Base-by-base conservation (phyloP, 2,329 filamentous ascomycete genomes). In the Exophiala lecanii-corni region DNA sequence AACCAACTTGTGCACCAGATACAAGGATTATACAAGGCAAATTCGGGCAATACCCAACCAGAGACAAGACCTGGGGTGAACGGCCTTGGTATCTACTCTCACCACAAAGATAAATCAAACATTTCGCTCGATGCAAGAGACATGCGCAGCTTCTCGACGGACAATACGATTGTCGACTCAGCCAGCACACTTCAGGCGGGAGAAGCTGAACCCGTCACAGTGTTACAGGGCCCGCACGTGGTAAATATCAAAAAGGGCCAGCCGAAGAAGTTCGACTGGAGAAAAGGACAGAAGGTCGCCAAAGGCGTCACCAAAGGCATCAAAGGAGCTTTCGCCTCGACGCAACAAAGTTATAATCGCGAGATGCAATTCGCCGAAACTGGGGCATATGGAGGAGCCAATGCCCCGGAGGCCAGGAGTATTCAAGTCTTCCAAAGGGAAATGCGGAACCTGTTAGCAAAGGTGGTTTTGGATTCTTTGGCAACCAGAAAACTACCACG, bases 261-360 rank as follows among this genome's bases (percentile, higher is more conserved):
- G 61, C 81, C 84, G 41, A 94, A 89, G 71, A 97, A 96, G 64
- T 96, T 96, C 69, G 95, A 95, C 69, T 97, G 92, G 89, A 95
- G 96, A 75, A 95, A 94, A 72, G 89, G 89, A 28, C 91, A 94
- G 67, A 89, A 86, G 43, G 83, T 97, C 57, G 89, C 89, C 19
- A 94, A 96, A 65, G 91, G 89, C 59, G 86, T 97, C 39, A 85
- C 86, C 49, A 96, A 96, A 70, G 89, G 89, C 39, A 81, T 97
- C 63, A 95, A 94, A 65, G 86, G 89, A 41, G 89, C 89, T 4
- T 94, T 96, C 47, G 84, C 82, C 37, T 84, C 83, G 33, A 79
- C 77, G 36, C 70, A 70, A 41, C 70, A 73, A 67, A 56, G 43
- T 33, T 57, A 57, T 36, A 51, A 49, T 39, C 69, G 72, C 45